Evolutionary conservation across 2,329 filamentous ascomycete genomes (phyloP).

Genomic region (Trichoderma arundinaceum): DNA sequence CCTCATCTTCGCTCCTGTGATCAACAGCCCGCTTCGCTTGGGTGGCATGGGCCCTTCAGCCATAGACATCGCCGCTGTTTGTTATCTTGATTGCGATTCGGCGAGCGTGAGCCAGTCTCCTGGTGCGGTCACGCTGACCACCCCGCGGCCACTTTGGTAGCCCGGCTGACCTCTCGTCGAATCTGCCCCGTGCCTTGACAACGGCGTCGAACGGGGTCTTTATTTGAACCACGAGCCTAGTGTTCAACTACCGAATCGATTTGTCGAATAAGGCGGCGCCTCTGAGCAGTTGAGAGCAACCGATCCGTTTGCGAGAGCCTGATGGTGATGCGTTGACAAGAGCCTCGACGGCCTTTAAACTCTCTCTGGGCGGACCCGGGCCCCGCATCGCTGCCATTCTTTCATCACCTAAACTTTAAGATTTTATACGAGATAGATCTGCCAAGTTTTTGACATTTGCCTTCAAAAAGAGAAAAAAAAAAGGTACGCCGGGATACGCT

Average conservation of each 20-base stretch:
- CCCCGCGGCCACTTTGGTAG: constrained; percentile 30
- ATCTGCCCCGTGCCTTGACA: constrained; percentile 19
- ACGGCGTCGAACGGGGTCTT: constrained; percentile 21
- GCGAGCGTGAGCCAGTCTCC: constrained; percentile 22
- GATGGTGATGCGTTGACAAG: constrained; percentile 13
- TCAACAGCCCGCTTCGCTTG: constrained; percentile 18
- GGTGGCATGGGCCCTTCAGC: constrained; percentile 28
- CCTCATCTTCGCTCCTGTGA: constrained; percentile 27
- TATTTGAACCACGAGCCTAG: constrained; percentile 8
- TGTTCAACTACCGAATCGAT: constrained; percentile 4
- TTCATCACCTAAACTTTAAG: constrained; percentile 15
- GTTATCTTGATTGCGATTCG: constrained; percentile 22
- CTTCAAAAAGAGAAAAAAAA: neutral
- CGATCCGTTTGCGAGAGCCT: constrained; percentile 1
- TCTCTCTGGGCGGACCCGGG: constrained; percentile 13
- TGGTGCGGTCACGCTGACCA: constrained; percentile 33
- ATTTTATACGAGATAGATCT: neutral
- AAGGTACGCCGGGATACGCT: neutral
- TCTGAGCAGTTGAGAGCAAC: neutral
- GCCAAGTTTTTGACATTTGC: neutral
- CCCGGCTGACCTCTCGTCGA: constrained; percentile 31
- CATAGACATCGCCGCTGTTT: constrained; percentile 9
- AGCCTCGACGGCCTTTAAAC: constrained; percentile 19
- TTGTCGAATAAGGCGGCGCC: neutral
- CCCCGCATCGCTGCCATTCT: constrained; percentile 8